Evolutionary conservation across 2,329 filamentous ascomycete genomes (phyloP), one percentile per base, ranked within the genome.

Genomic region (Colletotrichum destructivum): DNA sequence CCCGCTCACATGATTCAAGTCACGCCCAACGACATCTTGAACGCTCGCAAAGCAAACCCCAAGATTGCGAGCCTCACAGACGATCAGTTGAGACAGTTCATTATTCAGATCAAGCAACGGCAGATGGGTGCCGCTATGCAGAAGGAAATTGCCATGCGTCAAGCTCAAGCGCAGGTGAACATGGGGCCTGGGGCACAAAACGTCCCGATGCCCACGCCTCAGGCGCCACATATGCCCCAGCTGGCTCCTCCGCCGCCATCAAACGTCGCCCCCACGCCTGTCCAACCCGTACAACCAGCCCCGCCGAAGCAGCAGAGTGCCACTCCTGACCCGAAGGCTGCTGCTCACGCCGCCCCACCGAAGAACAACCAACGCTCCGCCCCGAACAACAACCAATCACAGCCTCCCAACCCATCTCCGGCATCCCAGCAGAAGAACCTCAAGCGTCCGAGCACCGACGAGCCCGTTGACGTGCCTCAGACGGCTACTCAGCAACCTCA

Each of bases 361-460:
- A 71, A 66, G 9, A 80, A 79, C 62, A 78, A 77, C 60, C 77
- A 75, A 21, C 80, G 79, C 18, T 77, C 77, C 23, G 69, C 76
- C 7, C 78, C 75, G 62, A 82, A 79, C 68, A 83, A 78, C n/a
- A 56, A 15, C 56, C 83, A 83, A 54, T 60, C 77, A 44, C 78
- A 82, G 40, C 77, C 79, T 42, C 79, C 81, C 5, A 82, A 82
- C 55, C 78, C 80, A 18, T 82, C 84, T 5, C 80, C 84, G 11
- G 81, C 81, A 2, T 73, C 82, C 6, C 78, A 79, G 11, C 77
- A 79, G 35, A 88, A 86, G 77, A 85, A 81, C 59, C 80, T 88
- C 54, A 89, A 90, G 80, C 85, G 88, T 1, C 81, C 86, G 4
- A 87, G 81, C 62, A 79, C 82, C 4, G 87, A 89, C 31, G 87